phyloP scores from a whole-genome alignment of 1,284 basidiomycete species.

The Melampsora larici-populina region DNA sequence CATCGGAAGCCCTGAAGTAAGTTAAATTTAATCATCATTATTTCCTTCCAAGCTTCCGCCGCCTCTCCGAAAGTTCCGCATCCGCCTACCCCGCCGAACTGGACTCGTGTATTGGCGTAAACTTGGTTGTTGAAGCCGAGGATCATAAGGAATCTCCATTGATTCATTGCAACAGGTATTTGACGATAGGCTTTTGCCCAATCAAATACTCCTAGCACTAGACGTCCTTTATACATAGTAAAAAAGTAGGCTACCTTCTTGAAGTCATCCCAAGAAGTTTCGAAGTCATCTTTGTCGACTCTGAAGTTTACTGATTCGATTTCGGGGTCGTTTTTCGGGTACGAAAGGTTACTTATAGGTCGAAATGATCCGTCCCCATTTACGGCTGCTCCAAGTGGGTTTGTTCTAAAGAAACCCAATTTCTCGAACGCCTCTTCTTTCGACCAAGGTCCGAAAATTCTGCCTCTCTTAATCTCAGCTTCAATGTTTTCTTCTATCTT shows the following conservation, averaged over 20 bases:
- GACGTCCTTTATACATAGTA: not conserved
- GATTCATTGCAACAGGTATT: not conserved
- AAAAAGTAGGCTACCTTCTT: not conserved
- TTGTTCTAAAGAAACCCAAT: conserved; percentile 11
- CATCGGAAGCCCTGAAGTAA: not conserved
- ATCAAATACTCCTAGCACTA: no score
- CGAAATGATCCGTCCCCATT: conserved; percentile 12
- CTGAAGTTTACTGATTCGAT: not conserved
- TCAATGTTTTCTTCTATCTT: not conserved
- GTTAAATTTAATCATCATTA: not conserved
- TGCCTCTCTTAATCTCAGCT: not conserved
- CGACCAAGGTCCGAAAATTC: conserved; percentile 13
- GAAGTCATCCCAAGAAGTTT: conserved; percentile 28
- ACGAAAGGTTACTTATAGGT: conserved; percentile 11
- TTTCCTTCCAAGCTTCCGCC: conserved; percentile 2
- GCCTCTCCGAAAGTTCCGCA: conserved; percentile 10
- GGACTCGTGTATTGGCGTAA: not conserved
- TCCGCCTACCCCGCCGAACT: no score
- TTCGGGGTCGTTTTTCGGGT: not conserved
- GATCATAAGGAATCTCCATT: conserved; percentile 6
- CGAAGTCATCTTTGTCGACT: conserved; percentile 2
- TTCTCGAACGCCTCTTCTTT: no score
- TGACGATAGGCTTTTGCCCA: no score
- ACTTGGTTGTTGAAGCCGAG: not conserved
- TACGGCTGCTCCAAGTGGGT: not conserved